phyloP scores from a whole-genome alignment of 2,329 filamentous ascomycete genomes.

The Sclerotinia borealis region DNA sequence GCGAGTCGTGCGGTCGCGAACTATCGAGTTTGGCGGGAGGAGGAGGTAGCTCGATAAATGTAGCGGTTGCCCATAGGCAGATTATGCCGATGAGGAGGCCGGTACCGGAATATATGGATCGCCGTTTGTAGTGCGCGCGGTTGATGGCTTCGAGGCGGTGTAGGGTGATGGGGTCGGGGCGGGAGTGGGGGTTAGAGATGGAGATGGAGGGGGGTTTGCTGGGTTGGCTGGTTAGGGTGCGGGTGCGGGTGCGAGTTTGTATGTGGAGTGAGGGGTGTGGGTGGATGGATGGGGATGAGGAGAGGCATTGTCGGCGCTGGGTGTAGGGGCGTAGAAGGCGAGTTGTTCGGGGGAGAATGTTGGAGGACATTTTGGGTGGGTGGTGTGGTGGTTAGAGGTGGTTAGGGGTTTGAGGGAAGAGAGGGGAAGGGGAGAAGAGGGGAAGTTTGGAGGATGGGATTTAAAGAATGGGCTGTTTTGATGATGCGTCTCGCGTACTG shows the following conservation, averaged over 20 bases:
- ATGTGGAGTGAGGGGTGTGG: constrained; percentile 6
- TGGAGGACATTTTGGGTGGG: neutral
- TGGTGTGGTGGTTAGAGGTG: neutral
- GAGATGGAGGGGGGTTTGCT: constrained; percentile 8
- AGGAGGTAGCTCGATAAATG: constrained; percentile 24
- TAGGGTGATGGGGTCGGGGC: constrained; percentile 26
- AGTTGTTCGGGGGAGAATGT: constrained; percentile 24
- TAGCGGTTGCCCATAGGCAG: constrained; percentile 30
- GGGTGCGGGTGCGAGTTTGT: neutral
- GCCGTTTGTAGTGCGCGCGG: constrained; percentile 29
- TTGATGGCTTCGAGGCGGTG: constrained; percentile 27
- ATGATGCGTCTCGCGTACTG: neutral
- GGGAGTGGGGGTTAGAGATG: constrained; percentile 5
- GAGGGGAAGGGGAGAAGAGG: constrained; percentile 1
- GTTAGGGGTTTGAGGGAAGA: no score
- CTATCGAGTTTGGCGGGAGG: constrained; percentile 11
- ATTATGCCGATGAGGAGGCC: constrained; percentile 29
- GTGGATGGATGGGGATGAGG: constrained; percentile 8
- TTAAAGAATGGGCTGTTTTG: neutral
- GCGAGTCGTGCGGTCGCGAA: constrained; percentile 22
- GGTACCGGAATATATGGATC: constrained; percentile 25
- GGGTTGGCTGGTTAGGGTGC: constrained; percentile 10
- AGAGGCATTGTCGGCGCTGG: constrained; percentile 15
- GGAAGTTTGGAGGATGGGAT: constrained; percentile 8
- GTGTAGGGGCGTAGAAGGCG: constrained; percentile 24